These are phyloP conservation scores for Aspergillus sp. DNA, from an alignment of 2,329 filamentous ascomycete species.

Conservation along the genomic window DNA sequence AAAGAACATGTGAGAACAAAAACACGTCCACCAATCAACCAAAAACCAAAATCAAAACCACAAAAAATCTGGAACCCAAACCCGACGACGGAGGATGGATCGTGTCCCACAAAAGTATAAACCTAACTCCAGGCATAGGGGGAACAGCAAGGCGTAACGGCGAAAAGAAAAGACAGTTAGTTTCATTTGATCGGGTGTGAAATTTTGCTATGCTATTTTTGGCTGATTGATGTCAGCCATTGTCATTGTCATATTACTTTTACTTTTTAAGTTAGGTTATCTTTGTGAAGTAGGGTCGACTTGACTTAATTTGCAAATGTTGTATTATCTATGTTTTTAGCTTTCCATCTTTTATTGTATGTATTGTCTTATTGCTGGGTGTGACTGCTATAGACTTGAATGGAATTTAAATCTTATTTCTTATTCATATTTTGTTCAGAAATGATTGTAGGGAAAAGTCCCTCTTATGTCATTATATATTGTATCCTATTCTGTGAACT, in stretches of 20 bases:
- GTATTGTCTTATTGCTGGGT: too few relatives aligned
- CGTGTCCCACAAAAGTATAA: neutral
- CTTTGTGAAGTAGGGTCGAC: neutral
- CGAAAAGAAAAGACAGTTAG: neutral
- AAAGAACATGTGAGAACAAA: too few relatives aligned
- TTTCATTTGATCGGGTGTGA: neutral
- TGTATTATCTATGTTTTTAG: too few relatives aligned
- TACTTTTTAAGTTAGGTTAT: neutral
- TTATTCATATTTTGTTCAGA: too few relatives aligned
- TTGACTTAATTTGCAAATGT: too few relatives aligned
- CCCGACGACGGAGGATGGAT: neutral
- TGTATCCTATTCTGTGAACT: too few relatives aligned
- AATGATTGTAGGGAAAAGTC: too few relatives aligned
- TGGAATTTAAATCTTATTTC: too few relatives aligned
- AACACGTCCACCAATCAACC: neutral
- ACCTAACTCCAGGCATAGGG: neutral
- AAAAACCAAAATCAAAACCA: neutral
- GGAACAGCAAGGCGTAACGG: neutral
- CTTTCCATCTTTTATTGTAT: too few relatives aligned
- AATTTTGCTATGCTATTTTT: neutral
- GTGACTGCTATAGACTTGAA: too few relatives aligned
- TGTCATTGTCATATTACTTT: neutral
- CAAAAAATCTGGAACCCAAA: neutral
- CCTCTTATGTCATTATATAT: too few relatives aligned
- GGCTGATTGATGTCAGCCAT: neutral